A percentile compares a stretch with the other conserved stretches of the same genome.
These are phyloP conservation scores for Cyclotella cryptica DNA, from an alignment of 108 stramenopile genomes.

Conservation along the genomic window DNA sequence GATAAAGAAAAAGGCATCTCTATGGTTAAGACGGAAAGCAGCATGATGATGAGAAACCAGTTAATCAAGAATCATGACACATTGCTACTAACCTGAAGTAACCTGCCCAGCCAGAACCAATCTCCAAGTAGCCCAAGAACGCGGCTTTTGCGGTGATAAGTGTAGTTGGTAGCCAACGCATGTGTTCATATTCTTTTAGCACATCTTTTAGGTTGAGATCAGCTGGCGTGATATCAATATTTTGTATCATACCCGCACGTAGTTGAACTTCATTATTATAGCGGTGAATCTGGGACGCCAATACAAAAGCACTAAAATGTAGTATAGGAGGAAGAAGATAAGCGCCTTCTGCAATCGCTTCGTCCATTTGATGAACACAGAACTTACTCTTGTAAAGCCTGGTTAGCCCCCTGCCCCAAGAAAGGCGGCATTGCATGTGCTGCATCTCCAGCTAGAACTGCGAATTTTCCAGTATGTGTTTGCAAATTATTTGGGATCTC, in stretches of 20 bases:
- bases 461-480: constrained; percentile 28
- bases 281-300: constrained; percentile 65
- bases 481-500: constrained; percentile 43
- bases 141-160: constrained; percentile 75
- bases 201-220: constrained; percentile 40
- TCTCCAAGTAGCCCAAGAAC: constrained; percentile 82
- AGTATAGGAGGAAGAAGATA: background rate
- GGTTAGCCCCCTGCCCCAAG: constrained; percentile 97
- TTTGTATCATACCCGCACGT: background rate
- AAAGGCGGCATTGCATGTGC: constrained; percentile 98
- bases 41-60: background rate
- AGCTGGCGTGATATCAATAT: constrained; percentile 11
- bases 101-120: constrained; percentile 58
- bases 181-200: constrained; percentile 69
- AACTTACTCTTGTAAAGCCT: constrained; percentile 94
- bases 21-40: background rate
- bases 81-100: constrained; percentile 53
- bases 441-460: constrained; percentile 87
- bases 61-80: background rate
- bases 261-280: constrained; percentile 52
- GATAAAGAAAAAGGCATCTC: constrained; percentile 79
- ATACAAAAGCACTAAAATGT: constrained; percentile 21
- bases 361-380: constrained; percentile 5
- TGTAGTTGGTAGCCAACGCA: constrained; percentile 79
- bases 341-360: background rate